These are phyloP conservation scores for Macrolepiota albuminosa DNA, from an alignment of 768 basidiomycete species.

Conservation along the genomic window DNA sequence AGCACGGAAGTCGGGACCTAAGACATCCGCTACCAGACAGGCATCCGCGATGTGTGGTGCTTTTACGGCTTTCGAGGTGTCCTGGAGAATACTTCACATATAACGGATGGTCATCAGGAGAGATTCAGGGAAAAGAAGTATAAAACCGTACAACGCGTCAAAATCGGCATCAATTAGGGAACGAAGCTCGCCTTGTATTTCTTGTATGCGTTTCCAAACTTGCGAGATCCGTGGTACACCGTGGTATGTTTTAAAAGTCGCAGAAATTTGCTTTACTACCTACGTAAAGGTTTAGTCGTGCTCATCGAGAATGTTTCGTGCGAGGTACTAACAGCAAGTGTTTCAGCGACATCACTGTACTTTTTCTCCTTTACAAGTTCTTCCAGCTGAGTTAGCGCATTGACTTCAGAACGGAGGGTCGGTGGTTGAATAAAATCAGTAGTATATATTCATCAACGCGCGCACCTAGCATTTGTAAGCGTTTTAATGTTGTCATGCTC, in stretches of 20 bases:
- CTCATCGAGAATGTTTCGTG: neutral
- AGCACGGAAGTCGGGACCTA: conserved; percentile 78
- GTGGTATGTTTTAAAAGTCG: conserved; percentile 74
- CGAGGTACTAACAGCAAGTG: conserved; percentile 51
- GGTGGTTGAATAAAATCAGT: neutral
- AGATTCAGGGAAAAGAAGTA: neutral
- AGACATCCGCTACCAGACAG: conserved; percentile 83
- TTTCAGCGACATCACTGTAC: conserved; percentile 82
- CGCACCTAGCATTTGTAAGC: conserved; percentile 92
- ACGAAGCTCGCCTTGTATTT: conserved; percentile 79
- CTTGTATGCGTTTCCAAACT: conserved; percentile 75
- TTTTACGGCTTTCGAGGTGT: conserved; percentile 63
- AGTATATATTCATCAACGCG: conserved; percentile 1
- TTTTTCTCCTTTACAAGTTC: conserved; percentile 71
- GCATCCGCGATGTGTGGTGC: conserved; percentile 69
- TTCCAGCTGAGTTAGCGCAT: conserved; percentile 77
- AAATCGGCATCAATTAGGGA: conserved; percentile 85
- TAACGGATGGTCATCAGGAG: neutral
- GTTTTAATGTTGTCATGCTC: conserved; percentile 86
- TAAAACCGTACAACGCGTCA: conserved; percentile 74
- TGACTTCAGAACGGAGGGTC: conserved; percentile 45
- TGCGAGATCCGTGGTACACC: conserved; percentile 73
- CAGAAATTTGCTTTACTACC: conserved; percentile 86
- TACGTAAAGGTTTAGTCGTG: conserved; percentile 24
- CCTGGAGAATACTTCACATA: conserved; percentile 44